Evolutionary conservation across 805 yeast genomes (phyloP).

Genomic region (Clavispora vitiphila): DNA sequence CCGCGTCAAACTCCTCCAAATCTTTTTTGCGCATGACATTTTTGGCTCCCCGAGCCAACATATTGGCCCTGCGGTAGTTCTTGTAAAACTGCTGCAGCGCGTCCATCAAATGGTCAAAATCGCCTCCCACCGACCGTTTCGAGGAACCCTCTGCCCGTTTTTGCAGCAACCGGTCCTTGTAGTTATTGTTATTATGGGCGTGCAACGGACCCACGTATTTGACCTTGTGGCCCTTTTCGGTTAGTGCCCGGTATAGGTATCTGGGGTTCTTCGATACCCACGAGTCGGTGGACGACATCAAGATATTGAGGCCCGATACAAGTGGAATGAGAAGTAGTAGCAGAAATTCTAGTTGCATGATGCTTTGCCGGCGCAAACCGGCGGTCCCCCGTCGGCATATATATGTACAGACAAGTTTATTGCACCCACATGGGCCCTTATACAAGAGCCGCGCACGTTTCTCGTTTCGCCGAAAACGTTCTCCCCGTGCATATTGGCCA

Average conservation of each 20-base stretch:
- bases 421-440: background rate
- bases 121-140: slow-evolving; percentile 17
- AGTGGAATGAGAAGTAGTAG: slow-evolving; percentile 3
- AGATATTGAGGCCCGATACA: slow-evolving; percentile 21
- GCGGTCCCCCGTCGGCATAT: no score
- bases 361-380: background rate
- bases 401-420: background rate
- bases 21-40: slow-evolving; percentile 12
- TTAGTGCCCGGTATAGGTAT: slow-evolving; percentile 22
- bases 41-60: slow-evolving; percentile 17
- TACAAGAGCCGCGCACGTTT: background rate
- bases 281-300: slow-evolving; percentile 29
- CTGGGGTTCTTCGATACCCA: slow-evolving; percentile 36
- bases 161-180: background rate
- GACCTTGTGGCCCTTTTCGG: slow-evolving; percentile 28
- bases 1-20: background rate
- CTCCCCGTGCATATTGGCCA: no score
- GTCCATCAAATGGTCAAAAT: slow-evolving; percentile 28
- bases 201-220: slow-evolving; percentile 29
- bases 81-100: slow-evolving; percentile 27
- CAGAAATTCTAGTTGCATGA: background rate
- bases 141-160: background rate
- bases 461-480: no score
- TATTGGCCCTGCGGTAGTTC: slow-evolving; percentile 13
- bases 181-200: background rate